phyloP scores from a whole-genome alignment of 192 early-diverging fungal species.

The Backusella australiensis region DNA sequence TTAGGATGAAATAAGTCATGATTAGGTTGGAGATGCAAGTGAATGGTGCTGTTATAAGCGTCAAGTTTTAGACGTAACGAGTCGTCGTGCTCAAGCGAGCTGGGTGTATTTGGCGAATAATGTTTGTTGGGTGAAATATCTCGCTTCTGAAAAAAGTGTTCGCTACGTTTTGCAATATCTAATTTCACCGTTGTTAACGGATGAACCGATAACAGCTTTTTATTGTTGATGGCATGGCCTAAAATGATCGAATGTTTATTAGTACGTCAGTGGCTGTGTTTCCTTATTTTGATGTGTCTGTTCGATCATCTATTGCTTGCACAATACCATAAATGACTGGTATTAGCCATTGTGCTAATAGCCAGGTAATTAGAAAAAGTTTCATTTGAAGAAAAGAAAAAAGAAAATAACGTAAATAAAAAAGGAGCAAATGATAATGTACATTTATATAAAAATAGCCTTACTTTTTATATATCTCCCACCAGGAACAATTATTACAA shows the following conservation, averaged over 20 bases:
- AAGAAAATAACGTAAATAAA: background rate
- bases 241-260: conserved; percentile 3
- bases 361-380: background rate
- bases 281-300: too few species aligned
- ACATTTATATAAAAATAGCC: background rate
- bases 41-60: conserved; percentile 66
- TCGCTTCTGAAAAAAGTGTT: conserved; percentile 24
- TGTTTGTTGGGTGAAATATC: conserved; percentile 13
- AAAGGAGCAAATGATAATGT: conserved; percentile 8
- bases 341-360: conserved; percentile 4
- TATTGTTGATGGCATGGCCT: conserved; percentile 18
- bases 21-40: conserved; percentile 68
- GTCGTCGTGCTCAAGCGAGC: conserved; percentile 26
- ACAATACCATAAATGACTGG: background rate
- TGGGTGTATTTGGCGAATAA: conserved; percentile 10
- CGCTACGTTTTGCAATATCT: conserved; percentile 23
- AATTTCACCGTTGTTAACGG: conserved; percentile 3
- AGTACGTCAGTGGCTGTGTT: background rate
- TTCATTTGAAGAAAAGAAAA: background rate
- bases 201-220: conserved; percentile 2
- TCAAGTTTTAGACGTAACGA: conserved; percentile 11
- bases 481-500: background rate
- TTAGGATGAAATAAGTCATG: conserved; percentile 67
- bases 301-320: background rate
- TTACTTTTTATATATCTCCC: background rate